Evolutionary conservation across 2,329 filamentous ascomycete species (phyloP), one percentile per base, ranked within the genome.

Genomic region (Colletotrichum sp.): DNA sequence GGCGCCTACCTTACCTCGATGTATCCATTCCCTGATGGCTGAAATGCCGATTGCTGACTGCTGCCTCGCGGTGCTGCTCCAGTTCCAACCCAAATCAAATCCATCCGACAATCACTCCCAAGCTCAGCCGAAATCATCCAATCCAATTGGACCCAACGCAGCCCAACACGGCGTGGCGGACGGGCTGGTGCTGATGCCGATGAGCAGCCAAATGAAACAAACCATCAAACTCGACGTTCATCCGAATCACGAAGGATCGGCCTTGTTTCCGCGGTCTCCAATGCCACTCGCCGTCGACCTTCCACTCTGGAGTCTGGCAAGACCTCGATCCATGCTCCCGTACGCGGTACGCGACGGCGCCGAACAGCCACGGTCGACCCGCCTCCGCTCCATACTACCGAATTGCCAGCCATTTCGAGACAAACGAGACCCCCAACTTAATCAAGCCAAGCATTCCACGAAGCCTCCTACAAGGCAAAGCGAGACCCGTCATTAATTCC

Each of bases 361-460:
- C 24, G 9, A 36, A 24, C 59, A 59, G 57, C 55, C 38, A 61
- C 24, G 8, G 34, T 27, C 61, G 61, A 27, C 24, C 13, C 64
- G 55, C 38, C 57, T 54, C 64, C 38, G 54, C 38, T 36, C 64
- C 24, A 18, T 38, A 12, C 24, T 31, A 15, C 57, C 61, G 16
- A 59, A 34, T 70, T 59, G 31, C 15, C 31, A 70, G 38, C 58
- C 54, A 47, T 38, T 18, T 59, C 33, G 18, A 38, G 36, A 38
- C 27, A 33, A 29, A 15, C 15, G 51, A 55, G 31, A 24, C 34
- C 65, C 31, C 66, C 27, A 34, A 61, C 18, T 16, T 61, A 13
- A 47, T 18, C 34, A 72, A 67, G 72, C 72, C 72, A 74, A 74
- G 72, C 57, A 63, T 70, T 69, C 36, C 57, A 71, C 57, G 72